Evolutionary conservation across 1,284 basidiomycete species (phyloP), one percentile per base, ranked within the genome.

Genomic region (Melampsora americana): DNA sequence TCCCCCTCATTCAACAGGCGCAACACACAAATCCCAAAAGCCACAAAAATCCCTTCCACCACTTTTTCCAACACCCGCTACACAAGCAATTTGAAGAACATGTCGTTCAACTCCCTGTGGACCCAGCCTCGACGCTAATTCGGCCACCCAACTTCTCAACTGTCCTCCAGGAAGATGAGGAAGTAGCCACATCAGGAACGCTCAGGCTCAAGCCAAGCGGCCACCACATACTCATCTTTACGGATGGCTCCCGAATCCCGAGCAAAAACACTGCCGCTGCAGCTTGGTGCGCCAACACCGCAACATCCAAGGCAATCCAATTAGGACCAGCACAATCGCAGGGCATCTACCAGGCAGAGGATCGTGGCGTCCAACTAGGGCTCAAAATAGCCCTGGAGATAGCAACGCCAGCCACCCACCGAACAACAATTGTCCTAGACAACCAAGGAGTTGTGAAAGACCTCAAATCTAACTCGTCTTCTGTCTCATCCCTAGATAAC

Each of bases 191-290:
- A 4, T 5, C 3, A 3, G 50, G 23, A 26, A 53, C 50, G 4
- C 5, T 20, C 4, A 4, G 14, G 5, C 50, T 53, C 23, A 20
- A 5, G 5, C 50, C 50, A 18, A 20, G 18, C 16, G 50, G 18
- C 14, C 18, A 53, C 16, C 50, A 53, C 14, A 18, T 53, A 18
- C 16, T 66, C 35, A 48, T 66, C 35, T 66, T 44, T 18, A 44
- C 39, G 20, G 65, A 66, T 18, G 65, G 65, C 65, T 66, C 65
- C 7, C 48, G 65, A 26, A 46, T 66, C 12, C 39, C 65, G 5
- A 18, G 20, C 11, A 66, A 48, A 46, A 48, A 48, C n/a, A 48
- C 65, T 4, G 65, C 42, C 6, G 65, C 65, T 7, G 65, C 65
- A 16, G 65, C 65, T 23, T 42, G 42, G 65, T n/a, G n/a, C 26